Evolutionary conservation across 768 basidiomycete genomes (phyloP).

Genomic region (Tephrocybe sp.): DNA sequence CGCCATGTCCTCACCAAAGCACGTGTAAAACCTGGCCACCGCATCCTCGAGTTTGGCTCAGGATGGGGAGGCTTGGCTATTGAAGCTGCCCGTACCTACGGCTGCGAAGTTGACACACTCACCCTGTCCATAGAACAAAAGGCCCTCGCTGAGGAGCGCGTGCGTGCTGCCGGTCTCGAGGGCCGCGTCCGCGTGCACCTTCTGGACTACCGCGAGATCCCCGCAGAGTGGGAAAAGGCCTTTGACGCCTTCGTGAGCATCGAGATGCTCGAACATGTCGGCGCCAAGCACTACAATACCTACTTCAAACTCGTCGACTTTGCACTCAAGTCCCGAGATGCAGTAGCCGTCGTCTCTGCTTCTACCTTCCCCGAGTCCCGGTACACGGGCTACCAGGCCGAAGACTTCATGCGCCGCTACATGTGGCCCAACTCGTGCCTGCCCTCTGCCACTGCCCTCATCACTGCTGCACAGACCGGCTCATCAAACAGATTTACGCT

Average conservation of each 20-base stretch:
- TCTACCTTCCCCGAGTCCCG: conserved; percentile 73
- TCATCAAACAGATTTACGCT: conserved; percentile 79
- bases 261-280: conserved; percentile 80
- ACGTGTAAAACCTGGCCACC: conserved; percentile 74
- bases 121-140: conserved; percentile 90
- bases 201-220: conserved; percentile 88
- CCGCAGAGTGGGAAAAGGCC: conserved; percentile 76
- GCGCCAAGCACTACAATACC: conserved; percentile 56
- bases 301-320: conserved; percentile 81
- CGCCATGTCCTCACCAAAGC: conserved; percentile 78
- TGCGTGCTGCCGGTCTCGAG: conserved; percentile 69
- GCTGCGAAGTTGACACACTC: conserved; percentile 87
- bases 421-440: conserved; percentile 92
- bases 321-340: conserved; percentile 67
- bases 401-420: conserved; percentile 85
- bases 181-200: conserved; percentile 80
- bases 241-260: conserved; percentile 79
- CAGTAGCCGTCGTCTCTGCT: conserved; percentile 67
- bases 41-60: conserved; percentile 87
- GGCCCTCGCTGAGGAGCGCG: conserved; percentile 80
- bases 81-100: conserved; percentile 71
- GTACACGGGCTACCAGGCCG: conserved; percentile 72
- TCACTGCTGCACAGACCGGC: conserved; percentile 67
- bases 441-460: conserved; percentile 81
- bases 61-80: conserved; percentile 96